These are phyloP conservation scores for Debaryomyces coudertii DNA, from an alignment of 1,139 yeast genomes.

Conservation along the genomic window DNA sequence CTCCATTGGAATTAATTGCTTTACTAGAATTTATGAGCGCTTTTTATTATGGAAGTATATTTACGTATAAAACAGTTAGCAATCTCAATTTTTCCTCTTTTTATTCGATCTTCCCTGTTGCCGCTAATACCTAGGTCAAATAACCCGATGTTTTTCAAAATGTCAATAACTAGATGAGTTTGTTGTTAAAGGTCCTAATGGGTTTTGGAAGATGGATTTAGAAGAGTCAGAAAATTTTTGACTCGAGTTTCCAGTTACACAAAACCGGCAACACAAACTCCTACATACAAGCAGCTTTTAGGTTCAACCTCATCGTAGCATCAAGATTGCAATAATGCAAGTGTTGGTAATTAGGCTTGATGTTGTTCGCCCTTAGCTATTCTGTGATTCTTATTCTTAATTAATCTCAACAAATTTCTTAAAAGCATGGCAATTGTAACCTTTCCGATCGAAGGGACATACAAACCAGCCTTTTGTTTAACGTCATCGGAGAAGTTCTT, in stretches of 20 bases:
- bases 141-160: constrained; percentile 3
- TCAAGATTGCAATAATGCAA: neutral
- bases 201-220: neutral
- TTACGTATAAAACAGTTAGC: constrained; percentile 7
- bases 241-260: constrained; percentile 6
- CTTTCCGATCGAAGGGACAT: constrained; percentile 94
- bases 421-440: constrained; percentile 93
- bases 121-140: neutral
- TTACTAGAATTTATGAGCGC: neutral
- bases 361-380: constrained; percentile 9
- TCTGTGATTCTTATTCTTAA: constrained; percentile 58
- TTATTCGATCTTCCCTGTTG: neutral
- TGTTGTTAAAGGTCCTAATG: neutral
- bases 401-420: constrained; percentile 80
- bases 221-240: constrained; percentile 8
- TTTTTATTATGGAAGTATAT: constrained; percentile 1
- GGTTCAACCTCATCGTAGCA: neutral
- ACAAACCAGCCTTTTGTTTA: constrained; percentile 82
- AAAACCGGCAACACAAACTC: neutral
- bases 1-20: constrained; percentile 8
- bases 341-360: neutral
- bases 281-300: neutral
- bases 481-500: constrained; percentile 83
- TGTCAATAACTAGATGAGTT: neutral
- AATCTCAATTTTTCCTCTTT: constrained; percentile 3